Conservation (phyloP, 2,329 filamentous ascomycete species). For the Macrophomina phaseolina region DNA sequence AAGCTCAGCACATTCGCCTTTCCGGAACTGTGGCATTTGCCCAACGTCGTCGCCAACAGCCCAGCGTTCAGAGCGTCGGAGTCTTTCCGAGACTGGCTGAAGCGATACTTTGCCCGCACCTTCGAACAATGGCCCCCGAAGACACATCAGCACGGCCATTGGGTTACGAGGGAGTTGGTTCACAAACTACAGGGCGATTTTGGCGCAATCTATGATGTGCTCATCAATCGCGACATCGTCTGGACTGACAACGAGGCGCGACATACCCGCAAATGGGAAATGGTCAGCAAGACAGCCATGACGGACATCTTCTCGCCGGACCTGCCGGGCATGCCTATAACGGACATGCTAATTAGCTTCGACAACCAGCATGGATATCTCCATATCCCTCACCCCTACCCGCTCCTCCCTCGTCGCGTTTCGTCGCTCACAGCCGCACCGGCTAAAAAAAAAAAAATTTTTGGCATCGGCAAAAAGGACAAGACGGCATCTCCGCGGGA, state of each 20-base stretch:
- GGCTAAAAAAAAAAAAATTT: slow-evolving; percentile 43
- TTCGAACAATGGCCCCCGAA: slow-evolving; percentile 69
- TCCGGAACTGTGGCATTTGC: slow-evolving; percentile 62
- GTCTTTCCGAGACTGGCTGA: slow-evolving; percentile 65
- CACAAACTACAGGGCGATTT: slow-evolving; percentile 69
- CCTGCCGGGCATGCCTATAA: slow-evolving; percentile 63
- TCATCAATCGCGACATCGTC: slow-evolving; percentile 69
- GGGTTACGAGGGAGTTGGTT: slow-evolving; percentile 66
- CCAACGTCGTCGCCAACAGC: slow-evolving; percentile 40
- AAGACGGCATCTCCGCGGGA: slow-evolving; percentile 43
- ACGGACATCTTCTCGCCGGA: slow-evolving; percentile 49
- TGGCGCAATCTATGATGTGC: slow-evolving; percentile 71
- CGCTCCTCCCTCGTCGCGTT: slow-evolving; percentile 60
- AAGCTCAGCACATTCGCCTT: slow-evolving; percentile 66
- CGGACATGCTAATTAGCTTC: slow-evolving; percentile 68
- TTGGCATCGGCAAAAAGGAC: slow-evolving; percentile 43
- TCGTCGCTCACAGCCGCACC: slow-evolving; percentile 33
- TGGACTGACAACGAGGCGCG: slow-evolving; percentile 70
- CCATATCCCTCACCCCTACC: slow-evolving; percentile 65
- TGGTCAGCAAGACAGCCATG: slow-evolving; percentile 47
- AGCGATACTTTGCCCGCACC: slow-evolving; percentile 60
- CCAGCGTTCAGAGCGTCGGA: slow-evolving; percentile 63
- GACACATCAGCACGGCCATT: slow-evolving; percentile 43
- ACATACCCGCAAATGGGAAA: slow-evolving; percentile 68
- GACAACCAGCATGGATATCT: slow-evolving; percentile 65